Evolutionary conservation across 2,329 filamentous ascomycete genomes (phyloP), one percentile per base, ranked within the genome.

Genomic region (Metarhizium rileyi): DNA sequence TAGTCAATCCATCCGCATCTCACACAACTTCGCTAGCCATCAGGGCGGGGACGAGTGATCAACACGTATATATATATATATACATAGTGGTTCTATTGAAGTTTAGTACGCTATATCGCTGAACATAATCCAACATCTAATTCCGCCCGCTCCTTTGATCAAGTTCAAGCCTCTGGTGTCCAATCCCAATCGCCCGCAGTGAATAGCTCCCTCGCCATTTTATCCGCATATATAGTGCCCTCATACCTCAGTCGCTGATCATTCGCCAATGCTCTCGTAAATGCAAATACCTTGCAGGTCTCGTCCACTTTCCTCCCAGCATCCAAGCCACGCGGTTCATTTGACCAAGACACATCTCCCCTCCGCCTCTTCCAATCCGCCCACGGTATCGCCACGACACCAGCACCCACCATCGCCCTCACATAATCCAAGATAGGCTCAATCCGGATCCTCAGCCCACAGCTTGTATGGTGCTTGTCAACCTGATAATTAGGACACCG

Each of bases 401-500:
- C 68, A 0, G 75, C 66, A 0, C 73, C 71, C 4, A 83, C 63
- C 68, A 81, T 75, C n/a, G 70, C 63, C 50, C 80, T 74, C 27
- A 90, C 66, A 48, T 81, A 77, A 49, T 86, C 82, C 16, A 89
- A 64, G 3, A 86, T 73, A 7, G 84, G 83, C 36, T 86, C 67
- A 3, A 89, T 64, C 18, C 81, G 74, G 3, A 78, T 80, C 42
- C 84, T 72, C 35, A 87, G 70, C 1, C 86, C 86, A 60, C 86
- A 90, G 63, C 89, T 85, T 1, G 74, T 74, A 63, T 90, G 86
- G 60, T 88, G 73, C 55, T 76, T 77, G 63, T 90, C 84, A 52
- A 90, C 76, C 63, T 90, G 86, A 60, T 90, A 90, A 49, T 74
- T 76, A 1, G 86, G 82, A 46, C 77, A 81, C 63, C 88, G 81